Conservation (phyloP, 805 yeast species). For the Yamadazyma tumulicola region DNA sequence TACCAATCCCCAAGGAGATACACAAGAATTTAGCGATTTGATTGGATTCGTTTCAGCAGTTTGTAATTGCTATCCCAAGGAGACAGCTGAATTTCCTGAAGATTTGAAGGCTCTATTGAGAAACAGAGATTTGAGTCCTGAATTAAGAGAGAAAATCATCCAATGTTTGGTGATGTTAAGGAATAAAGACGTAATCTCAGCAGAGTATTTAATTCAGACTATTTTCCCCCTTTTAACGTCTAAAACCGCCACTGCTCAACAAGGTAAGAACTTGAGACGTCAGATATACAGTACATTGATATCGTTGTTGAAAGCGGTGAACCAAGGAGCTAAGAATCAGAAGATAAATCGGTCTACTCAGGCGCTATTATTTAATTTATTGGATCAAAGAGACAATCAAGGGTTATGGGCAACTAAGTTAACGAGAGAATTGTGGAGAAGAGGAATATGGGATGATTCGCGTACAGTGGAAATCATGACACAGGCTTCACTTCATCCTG, state of each 20-base stretch:
- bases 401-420: slow-evolving; percentile 96
- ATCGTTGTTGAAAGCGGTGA: slow-evolving; percentile 74
- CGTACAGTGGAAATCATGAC: slow-evolving; percentile 97
- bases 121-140: slow-evolving; percentile 77
- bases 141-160: slow-evolving; percentile 84
- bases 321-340: slow-evolving; percentile 86
- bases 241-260: slow-evolving; percentile 50
- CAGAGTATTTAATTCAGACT: slow-evolving; percentile 81
- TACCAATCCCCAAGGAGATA: slow-evolving; percentile 57
- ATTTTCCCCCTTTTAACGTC: slow-evolving; percentile 75
- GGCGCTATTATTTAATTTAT: slow-evolving; percentile 81
- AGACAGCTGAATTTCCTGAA: slow-evolving; percentile 78
- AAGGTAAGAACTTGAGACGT: slow-evolving; percentile 77
- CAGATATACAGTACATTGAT: slow-evolving; percentile 80
- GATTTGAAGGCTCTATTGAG: slow-evolving; percentile 68
- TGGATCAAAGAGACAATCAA: slow-evolving; percentile 72
- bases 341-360: slow-evolving; percentile 87
- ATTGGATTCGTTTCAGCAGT: slow-evolving; percentile 92
- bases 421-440: slow-evolving; percentile 94
- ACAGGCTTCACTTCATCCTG: slow-evolving; percentile 87
- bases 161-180: slow-evolving; percentile 87
- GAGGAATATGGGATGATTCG: slow-evolving; percentile 98
- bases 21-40: slow-evolving; percentile 70
- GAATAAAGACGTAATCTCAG: slow-evolving; percentile 73
- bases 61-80: slow-evolving; percentile 83